Percentiles rank a stretch among this genome's conserved stretches.
phyloP scores from a whole-genome alignment of 192 early-diverging fungal genomes.

The Coemansia sp. region DNA sequence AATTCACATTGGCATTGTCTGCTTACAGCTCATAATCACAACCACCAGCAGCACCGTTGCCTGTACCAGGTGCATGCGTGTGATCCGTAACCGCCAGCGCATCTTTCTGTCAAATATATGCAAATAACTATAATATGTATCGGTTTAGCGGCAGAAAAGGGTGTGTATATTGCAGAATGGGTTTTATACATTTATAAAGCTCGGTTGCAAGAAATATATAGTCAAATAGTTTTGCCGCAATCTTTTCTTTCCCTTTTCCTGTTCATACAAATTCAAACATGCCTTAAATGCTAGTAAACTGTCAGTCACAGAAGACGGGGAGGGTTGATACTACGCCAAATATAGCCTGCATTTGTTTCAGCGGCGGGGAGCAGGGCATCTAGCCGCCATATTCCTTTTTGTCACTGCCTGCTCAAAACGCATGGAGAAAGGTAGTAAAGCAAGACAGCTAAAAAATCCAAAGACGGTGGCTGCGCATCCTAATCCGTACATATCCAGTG shows the following conservation, averaged over 20 bases:
- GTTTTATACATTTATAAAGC: not conserved
- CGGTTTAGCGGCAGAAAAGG: not conserved
- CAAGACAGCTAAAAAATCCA: not conserved
- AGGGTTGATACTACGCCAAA: not conserved
- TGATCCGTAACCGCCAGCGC: conserved; percentile 21
- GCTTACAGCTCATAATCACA: conserved; percentile 53
- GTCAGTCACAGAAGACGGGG: conserved; percentile 1
- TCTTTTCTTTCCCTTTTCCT: not conserved
- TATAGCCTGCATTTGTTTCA: conserved; percentile 13
- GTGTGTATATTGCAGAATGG: not conserved
- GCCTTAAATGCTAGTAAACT: conserved; percentile 12
- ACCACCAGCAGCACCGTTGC: conserved; percentile 47
- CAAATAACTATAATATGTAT: not conserved
- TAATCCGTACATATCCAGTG: not conserved
- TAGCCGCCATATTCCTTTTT: not conserved
- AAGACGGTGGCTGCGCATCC: not conserved
- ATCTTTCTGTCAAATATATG: not conserved
- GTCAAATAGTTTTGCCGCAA: not conserved
- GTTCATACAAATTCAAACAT: conserved; percentile 2
- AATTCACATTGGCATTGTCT: not conserved
- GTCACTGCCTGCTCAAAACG: not conserved
- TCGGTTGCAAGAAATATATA: not conserved
- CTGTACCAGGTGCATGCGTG: conserved; percentile 51
- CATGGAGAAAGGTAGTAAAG: not conserved
- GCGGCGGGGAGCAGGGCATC: not conserved